Conservation (phyloP, 257 asterid species). For the Nicotiana sylvestris region DNA sequence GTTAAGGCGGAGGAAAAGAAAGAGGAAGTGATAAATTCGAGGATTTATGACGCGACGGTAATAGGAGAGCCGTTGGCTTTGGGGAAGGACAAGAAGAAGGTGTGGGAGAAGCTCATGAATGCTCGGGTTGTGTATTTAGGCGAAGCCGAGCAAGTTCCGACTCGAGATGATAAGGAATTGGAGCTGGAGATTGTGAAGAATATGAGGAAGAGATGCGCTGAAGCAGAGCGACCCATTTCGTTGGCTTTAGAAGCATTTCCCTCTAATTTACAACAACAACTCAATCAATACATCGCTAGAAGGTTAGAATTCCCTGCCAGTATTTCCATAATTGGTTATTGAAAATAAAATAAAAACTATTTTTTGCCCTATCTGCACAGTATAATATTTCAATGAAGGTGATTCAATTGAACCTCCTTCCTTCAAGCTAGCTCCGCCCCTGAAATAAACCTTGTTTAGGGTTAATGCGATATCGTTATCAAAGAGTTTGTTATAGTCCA, state of each 20-base stretch:
- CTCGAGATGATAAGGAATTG: conserved; percentile 63
- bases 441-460: not conserved
- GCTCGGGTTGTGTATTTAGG: conserved; percentile 72
- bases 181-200: conserved; percentile 73
- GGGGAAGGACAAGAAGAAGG: conserved; percentile 57
- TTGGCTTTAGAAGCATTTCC: conserved; percentile 80
- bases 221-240: conserved; percentile 45
- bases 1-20: conserved; percentile 29
- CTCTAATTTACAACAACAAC: conserved; percentile 56
- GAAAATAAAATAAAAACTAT: too few species aligned
- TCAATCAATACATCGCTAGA: conserved; percentile 46
- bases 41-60: conserved; percentile 77
- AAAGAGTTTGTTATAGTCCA: not conserved
- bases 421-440: too few species aligned
- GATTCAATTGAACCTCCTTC: too few species aligned
- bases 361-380: too few species aligned
- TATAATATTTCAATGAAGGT: too few species aligned
- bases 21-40: conserved; percentile 58
- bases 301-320: conserved; percentile 34
- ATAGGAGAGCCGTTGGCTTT: conserved; percentile 66
- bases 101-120: conserved; percentile 79
- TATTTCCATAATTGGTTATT: not conserved
- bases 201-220: conserved; percentile 54
- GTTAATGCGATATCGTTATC: not conserved
- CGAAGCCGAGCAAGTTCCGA: conserved; percentile 87